Evolutionary conservation across 768 basidiomycete genomes (phyloP).

Genomic region (Hemileccinum rubropunctum): DNA sequence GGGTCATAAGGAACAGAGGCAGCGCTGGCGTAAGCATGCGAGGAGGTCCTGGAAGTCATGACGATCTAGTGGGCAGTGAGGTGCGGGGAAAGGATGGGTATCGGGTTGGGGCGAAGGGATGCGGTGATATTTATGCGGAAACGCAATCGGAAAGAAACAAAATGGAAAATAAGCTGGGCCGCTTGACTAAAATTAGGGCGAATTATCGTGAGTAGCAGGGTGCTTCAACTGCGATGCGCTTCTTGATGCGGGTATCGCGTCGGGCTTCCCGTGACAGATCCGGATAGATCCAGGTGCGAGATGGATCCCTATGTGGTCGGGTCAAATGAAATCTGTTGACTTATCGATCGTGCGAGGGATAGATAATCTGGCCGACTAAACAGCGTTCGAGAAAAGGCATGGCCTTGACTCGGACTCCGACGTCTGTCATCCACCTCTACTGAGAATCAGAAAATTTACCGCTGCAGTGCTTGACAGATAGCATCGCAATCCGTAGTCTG

Average conservation of each 20-base stretch:
- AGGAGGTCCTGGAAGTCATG: conserved; percentile 28
- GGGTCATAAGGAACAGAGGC: conserved; percentile 29
- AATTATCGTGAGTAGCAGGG: conserved; percentile 25
- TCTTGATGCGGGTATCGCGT: conserved; percentile 26
- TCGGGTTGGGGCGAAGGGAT: conserved; percentile 2
- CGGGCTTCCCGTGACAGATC: conserved; percentile 13
- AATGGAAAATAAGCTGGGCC: conserved; percentile 16
- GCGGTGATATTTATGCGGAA: conserved; percentile 29
- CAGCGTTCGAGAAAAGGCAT: conserved; percentile 2
- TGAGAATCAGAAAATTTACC: conserved; percentile 18
- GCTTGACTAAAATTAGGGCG: conserved; percentile 29
- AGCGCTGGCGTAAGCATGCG: conserved; percentile 28
- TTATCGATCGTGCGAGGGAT: background rate
- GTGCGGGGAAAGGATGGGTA: conserved; percentile 2
- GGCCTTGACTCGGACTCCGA: no score
- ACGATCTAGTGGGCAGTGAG: background rate
- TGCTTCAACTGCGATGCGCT: conserved; percentile 12
- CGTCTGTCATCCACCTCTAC: conserved; percentile 6
- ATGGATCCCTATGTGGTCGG: conserved; percentile 2
- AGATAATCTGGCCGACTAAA: background rate
- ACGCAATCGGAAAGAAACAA: conserved; percentile 6
- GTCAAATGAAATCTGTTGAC: background rate
- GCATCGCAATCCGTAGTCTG: background rate
- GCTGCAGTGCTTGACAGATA: background rate
- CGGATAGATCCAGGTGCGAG: conserved; percentile 21